Percentiles rank a stretch among this genome's conserved stretches.
phyloP scores from a whole-genome alignment of 192 early-diverging fungal species.

The Coemansia sp. region DNA sequence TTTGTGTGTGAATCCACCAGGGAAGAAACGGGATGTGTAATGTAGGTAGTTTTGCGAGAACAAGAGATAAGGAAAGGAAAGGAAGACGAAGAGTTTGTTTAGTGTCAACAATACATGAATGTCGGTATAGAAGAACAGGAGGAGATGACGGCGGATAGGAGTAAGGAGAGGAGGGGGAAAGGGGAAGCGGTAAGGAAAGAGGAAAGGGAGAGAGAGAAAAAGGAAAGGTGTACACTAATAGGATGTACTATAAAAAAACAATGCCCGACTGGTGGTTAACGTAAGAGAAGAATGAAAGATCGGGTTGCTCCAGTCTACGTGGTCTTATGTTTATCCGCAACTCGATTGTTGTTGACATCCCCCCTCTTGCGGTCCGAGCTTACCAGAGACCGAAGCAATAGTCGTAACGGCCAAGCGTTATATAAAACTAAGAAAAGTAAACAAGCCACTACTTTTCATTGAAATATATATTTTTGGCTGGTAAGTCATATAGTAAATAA shows the following conservation, averaged over 20 bases:
- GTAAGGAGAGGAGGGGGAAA: background rate
- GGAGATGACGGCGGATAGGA: background rate
- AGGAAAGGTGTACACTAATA: background rate
- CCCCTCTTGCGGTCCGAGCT: background rate
- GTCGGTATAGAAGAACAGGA: background rate
- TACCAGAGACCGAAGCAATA: background rate
- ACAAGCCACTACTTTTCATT: background rate
- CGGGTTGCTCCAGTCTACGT: background rate
- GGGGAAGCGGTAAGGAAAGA: background rate
- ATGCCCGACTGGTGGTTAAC: conserved; percentile 3
- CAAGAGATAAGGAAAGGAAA: background rate
- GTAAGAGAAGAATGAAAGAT: background rate
- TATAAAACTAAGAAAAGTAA: background rate
- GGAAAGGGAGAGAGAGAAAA: background rate
- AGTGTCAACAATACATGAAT: conserved; percentile 18
- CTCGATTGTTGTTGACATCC: conserved; percentile 4
- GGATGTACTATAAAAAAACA: conserved; percentile 1
- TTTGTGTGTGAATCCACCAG: background rate
- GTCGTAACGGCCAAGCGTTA: background rate
- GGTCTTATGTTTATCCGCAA: conserved; percentile 12
- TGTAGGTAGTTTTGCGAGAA: background rate
- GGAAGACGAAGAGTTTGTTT: background rate
- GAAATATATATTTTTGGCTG: background rate
- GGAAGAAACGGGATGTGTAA: background rate
- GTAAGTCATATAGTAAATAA: background rate